A percentile compares a stretch with the other conserved stretches of the same genome.
Evolutionary conservation across 2,329 filamentous ascomycete species (phyloP).

Genomic region (Aureobasidium pullulans): DNA sequence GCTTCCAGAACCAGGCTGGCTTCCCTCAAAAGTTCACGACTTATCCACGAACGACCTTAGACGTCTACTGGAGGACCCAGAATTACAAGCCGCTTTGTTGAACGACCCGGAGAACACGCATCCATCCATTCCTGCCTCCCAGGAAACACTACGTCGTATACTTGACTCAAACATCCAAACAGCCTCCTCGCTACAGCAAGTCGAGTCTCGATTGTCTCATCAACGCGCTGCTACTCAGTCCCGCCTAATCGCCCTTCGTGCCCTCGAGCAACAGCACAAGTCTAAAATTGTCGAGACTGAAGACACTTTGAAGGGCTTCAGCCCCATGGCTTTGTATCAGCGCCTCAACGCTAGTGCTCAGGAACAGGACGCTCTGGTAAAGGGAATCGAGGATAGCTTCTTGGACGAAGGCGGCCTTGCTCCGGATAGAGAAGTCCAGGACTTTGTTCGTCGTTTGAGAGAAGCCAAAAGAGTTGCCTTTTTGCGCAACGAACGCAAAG

Average conservation of each 20-base stretch:
- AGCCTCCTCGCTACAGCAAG: conserved; percentile 53
- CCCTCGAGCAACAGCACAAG: conserved; percentile 86
- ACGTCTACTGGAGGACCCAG: conserved; percentile 55
- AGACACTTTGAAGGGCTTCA: conserved; percentile 72
- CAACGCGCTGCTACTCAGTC: conserved; percentile 68
- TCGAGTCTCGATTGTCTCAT: conserved; percentile 52
- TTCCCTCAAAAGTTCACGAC: conserved; percentile 68
- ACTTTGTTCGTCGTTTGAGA: conserved; percentile 76
- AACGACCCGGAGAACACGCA: conserved; percentile 61
- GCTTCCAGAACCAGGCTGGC: conserved; percentile 58
- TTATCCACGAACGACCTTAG: conserved; percentile 71
- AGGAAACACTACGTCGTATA: conserved; percentile 55
- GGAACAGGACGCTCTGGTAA: conserved; percentile 76
- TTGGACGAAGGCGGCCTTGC: conserved; percentile 58
- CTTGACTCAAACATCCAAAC: conserved; percentile 66
- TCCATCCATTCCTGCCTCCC: conserved; percentile 60
- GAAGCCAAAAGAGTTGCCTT: conserved; percentile 75
- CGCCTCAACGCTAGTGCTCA: conserved; percentile 65
- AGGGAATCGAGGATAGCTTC: conserved; percentile 87
- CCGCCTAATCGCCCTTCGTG: conserved; percentile 73
- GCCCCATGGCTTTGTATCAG: conserved; percentile 79
- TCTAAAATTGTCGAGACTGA: conserved; percentile 88
- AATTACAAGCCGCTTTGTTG: conserved; percentile 67
- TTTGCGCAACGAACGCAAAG: conserved; percentile 75
- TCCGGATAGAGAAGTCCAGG: conserved; percentile 71